Evolutionary conservation across 305 asterid species (phyloP).

Genomic region (Rubia peregrina): DNA sequence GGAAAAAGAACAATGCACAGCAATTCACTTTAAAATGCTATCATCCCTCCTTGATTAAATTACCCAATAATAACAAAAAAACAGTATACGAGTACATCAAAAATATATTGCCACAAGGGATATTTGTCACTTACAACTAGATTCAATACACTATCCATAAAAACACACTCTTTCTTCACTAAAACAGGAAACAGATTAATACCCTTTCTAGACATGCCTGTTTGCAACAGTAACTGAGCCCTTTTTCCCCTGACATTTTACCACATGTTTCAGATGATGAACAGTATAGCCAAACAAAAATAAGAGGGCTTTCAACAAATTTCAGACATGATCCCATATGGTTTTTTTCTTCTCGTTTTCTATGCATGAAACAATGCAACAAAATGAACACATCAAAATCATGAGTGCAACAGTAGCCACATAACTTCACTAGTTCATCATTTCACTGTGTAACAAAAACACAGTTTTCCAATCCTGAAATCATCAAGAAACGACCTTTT

Average conservation of each 20-base stretch:
- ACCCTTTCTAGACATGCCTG: neutral
- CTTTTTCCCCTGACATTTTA: neutral
- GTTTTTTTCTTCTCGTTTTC: neutral
- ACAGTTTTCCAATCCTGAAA: neutral
- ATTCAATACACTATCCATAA: neutral
- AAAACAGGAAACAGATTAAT: neutral
- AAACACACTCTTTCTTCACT: neutral
- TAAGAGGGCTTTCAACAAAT: neutral
- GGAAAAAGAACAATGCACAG: too few species aligned
- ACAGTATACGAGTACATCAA: neutral
- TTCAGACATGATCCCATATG: neutral
- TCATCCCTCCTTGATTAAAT: neutral
- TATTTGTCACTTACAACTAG: neutral
- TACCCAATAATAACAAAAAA: neutral
- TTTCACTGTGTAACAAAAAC: neutral
- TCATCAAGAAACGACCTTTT: neutral
- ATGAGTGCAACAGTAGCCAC: too few species aligned
- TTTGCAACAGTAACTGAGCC: neutral
- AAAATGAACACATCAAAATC: too few species aligned
- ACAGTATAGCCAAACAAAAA: neutral
- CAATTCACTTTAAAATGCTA: too few species aligned
- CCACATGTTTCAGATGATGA: neutral
- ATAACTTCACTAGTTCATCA: neutral
- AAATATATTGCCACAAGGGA: too few species aligned
- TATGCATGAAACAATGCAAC: neutral